Conservation (phyloP, 371 early-diverging fungal species). For the Caulochytrium protostelioides region DNA sequence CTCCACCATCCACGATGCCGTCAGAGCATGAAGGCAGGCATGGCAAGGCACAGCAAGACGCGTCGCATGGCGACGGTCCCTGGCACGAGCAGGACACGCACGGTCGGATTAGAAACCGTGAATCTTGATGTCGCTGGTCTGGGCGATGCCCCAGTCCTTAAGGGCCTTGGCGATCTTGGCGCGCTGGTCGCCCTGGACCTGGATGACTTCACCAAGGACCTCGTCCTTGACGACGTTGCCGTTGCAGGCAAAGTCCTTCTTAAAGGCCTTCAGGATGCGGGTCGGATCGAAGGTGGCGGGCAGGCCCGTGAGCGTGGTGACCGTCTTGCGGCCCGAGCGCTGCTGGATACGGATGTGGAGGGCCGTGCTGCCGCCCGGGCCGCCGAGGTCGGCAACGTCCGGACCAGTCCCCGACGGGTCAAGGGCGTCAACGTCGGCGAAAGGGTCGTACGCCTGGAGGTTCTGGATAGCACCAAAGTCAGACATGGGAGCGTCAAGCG, state of each 20-base stretch:
- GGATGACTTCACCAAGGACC: slow-evolving; percentile 70
- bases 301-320: slow-evolving; percentile 83
- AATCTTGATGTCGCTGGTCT: slow-evolving; percentile 65
- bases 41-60: too few relatives aligned
- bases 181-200: slow-evolving; percentile 90
- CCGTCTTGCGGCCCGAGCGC: slow-evolving; percentile 89
- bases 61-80: too few relatives aligned
- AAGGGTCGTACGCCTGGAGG: slow-evolving; percentile 1
- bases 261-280: slow-evolving; percentile 77
- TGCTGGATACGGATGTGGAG: slow-evolving; percentile 94
- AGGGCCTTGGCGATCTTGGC: slow-evolving; percentile 61
- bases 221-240: slow-evolving; percentile 82
- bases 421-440: neutral
- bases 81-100: too few relatives aligned
- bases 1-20: too few relatives aligned
- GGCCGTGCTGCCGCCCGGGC: neutral
- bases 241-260: slow-evolving; percentile 89
- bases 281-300: slow-evolving; percentile 69
- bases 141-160: slow-evolving; percentile 47
- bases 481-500: too few relatives aligned
- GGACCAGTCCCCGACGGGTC: too few relatives aligned
- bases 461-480: too few relatives aligned
- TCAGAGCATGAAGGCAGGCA: too few relatives aligned
- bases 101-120: slow-evolving; percentile 71
- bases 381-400: too few relatives aligned